Base-by-base conservation (phyloP, 768 basidiomycete genomes). In the Suillus clintonianus region DNA sequence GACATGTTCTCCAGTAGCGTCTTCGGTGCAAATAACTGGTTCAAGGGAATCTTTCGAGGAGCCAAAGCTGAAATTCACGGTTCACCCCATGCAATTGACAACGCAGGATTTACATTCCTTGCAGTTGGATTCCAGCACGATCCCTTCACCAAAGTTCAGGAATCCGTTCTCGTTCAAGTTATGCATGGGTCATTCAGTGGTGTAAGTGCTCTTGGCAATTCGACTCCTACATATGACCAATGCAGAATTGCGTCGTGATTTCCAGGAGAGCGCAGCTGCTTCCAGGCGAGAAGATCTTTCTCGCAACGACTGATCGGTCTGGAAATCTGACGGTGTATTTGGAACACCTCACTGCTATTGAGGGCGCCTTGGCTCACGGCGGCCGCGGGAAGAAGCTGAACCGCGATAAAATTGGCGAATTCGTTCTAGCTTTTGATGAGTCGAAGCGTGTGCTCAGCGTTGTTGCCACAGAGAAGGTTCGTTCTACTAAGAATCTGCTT, bases 391-490 rank as follows among this genome's bases (percentile, higher is more conserved):
- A 80, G 57, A 37, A 22, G 0, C 69, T 87, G 15, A 76, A 79
- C 60, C 78, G 76, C 8, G 80, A 82, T 62, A 85, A 82, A 67
- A 77, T 86, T 15, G 85, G 83, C 0, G 75, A 81, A 7, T 76
- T 79, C 53, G n/a, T 83, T 9, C 59, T 87, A 5, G 77, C 86
- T 0, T 86, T 80, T 63, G 85, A 88, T 53, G 86, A 88, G 66
- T 70, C 75, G 11, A 84, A 80, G 64, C 79, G 82, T 2, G 79
- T 83, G 71, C 67, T 88, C 22, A 79, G 80, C 0, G 62, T 87
- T 0, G 81, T 84, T 60, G 74, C 80, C 6, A 69, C 77, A 0
- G 74, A 74, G 5, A 85, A 81, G 76, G 85, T 80, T 24, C 3
- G 61, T 61, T 36, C 34, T 9, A 19, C 36, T 19, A 13, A 4